A percentile compares a stretch with the other conserved stretches of the same genome.
Evolutionary conservation across 768 basidiomycete genomes (phyloP).

Genomic region (Phallus indusiatus): DNA sequence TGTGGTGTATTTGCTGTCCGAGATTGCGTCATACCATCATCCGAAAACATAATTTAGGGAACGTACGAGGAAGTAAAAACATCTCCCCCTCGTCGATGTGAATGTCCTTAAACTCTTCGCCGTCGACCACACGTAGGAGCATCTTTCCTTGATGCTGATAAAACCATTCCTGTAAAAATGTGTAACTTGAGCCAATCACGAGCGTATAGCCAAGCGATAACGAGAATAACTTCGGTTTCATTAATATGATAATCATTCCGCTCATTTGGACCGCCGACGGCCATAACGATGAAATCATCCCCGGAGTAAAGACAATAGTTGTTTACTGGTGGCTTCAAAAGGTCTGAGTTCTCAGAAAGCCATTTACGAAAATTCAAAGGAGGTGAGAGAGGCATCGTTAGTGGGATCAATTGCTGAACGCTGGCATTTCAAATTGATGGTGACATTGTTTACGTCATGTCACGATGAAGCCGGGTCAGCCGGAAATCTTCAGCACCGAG

Average conservation of each 20-base stretch:
- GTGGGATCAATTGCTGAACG: no score
- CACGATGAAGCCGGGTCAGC: no score
- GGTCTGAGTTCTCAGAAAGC: conserved; percentile 72
- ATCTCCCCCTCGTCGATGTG: conserved; percentile 91
- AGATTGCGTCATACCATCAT: not conserved
- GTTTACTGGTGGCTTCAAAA: conserved; percentile 87
- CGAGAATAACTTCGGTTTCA: no score
- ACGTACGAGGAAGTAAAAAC: conserved; percentile 85
- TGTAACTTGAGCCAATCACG: not conserved
- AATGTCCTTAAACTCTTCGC: conserved; percentile 73
- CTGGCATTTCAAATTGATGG: no score
- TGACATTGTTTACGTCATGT: no score
- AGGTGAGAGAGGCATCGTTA: conserved; percentile 58
- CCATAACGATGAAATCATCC: conserved; percentile 91
- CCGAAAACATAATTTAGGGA: not conserved
- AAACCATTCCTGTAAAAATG: conserved; percentile 76
- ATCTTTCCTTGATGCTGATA: conserved; percentile 94
- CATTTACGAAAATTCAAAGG: conserved; percentile 88
- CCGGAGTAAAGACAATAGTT: conserved; percentile 81
- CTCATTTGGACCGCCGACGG: conserved; percentile 90
- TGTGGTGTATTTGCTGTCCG: conserved; percentile 84
- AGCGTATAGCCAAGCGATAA: no score
- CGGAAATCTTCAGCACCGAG: no score
- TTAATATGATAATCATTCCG: conserved; percentile 67
- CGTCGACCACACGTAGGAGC: conserved; percentile 81